Base-by-base conservation (phyloP, 306 rosid genomes). In the Cucurbita maxima region DNA sequence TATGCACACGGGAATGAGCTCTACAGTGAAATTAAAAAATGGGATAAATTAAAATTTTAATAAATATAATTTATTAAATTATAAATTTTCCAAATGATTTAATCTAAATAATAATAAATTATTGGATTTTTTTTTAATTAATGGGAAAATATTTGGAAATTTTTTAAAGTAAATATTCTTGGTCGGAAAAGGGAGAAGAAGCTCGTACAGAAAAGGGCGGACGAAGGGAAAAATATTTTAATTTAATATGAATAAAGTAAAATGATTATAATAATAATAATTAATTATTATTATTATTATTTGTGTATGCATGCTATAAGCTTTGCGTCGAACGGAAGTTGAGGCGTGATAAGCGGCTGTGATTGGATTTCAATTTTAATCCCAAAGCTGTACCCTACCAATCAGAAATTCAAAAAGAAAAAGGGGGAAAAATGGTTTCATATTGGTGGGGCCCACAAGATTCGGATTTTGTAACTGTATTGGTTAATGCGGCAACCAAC, bases 261-360 rank as follows among this genome's bases (percentile, higher is more conserved):
- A 6, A 0, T 58, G 9, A 50, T 13, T 4, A 50, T 50, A 50
- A 50, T 50, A 34, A 58, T 38, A 62, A 38, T 50, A 37, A 15
- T 61, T 2, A 15, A 30, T 30, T 30, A 30, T 30, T 30, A 30
- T 30, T 30, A 30, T 30, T 30, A 30, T 30, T 30, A 30, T 30
- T 2, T 30, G 34, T 30, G 14, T 4, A 3, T 20, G 13, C 5
- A 1, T 58, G n/a, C 1, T 58, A 58, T 6, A 13, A 58, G 67
- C 78, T 71, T 74, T 79, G 79, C 79, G 77, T 81, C 69, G 41
- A 58, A 53, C 76, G 25, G 76, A 62, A 75, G 76, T 37, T 16
- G 40, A 66, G 78, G 88, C 92, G 88, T 77, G 89, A 86, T 80
- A 60, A 70, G 76, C 88, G 96, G 87, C 79, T 64, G 84, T 75